Evolutionary conservation across 768 basidiomycete genomes (phyloP).

Genomic region (Daedaleopsis nitida): DNA sequence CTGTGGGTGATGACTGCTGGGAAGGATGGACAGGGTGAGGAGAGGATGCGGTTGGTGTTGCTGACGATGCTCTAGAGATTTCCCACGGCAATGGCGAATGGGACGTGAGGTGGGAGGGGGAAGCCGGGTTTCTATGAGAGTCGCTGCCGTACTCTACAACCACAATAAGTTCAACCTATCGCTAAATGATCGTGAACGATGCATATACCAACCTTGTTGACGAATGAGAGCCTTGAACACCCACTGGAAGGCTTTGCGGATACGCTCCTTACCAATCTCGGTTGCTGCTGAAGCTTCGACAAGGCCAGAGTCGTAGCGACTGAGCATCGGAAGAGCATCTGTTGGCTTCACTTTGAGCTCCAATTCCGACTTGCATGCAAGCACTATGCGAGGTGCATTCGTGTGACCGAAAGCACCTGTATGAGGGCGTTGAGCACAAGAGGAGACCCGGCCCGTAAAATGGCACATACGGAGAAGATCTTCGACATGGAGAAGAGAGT

Average conservation of each 20-base stretch:
- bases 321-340: conserved; percentile 50
- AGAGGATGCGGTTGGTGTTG: conserved; percentile 51
- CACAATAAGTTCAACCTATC: neutral
- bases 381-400: conserved; percentile 67
- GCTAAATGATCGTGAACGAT: neutral
- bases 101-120: conserved; percentile 55
- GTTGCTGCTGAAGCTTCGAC: conserved; percentile 66
- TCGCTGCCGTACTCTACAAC: conserved; percentile 28
- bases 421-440: conserved; percentile 9
- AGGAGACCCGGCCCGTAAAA: conserved; percentile 2
- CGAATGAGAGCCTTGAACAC: conserved; percentile 44
- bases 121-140: conserved; percentile 67
- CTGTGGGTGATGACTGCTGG: conserved; percentile 28
- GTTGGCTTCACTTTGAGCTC: conserved; percentile 58
- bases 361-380: conserved; percentile 88
- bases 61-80: conserved; percentile 45
- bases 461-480: conserved; percentile 66
- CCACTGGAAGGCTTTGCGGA: conserved; percentile 74
- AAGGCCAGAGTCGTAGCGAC: conserved; percentile 72
- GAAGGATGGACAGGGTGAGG: conserved; percentile 33
- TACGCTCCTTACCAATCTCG: conserved; percentile 66
- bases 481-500: conserved; percentile 68
- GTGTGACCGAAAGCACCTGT: conserved; percentile 60
- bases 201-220: conserved; percentile 26
- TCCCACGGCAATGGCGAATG: conserved; percentile 54